Evolutionary conservation across 495 filamentous ascomycete genomes (phyloP).

Genomic region (Glutinoglossum americanum): DNA sequence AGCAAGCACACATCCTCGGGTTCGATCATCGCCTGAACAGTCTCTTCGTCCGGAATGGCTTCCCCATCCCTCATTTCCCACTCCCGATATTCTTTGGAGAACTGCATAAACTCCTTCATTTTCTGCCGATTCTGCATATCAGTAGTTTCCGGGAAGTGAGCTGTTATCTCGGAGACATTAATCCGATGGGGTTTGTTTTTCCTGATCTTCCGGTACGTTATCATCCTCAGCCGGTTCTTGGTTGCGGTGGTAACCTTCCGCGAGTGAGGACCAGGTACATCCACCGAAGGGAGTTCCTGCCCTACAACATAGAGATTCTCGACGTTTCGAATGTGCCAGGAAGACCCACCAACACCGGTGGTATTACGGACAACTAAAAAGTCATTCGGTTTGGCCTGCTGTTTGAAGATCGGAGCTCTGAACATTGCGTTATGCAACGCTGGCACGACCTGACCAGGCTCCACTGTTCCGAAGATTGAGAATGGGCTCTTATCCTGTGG

Average conservation of each 20-base stretch:
- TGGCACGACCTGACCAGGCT: slow-evolving; percentile 70
- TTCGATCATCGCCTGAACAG: slow-evolving; percentile 66
- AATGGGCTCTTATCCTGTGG: slow-evolving; percentile 92
- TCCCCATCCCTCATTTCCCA: slow-evolving; percentile 62
- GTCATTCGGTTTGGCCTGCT: slow-evolving; percentile 54
- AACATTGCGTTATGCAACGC: slow-evolving; percentile 91
- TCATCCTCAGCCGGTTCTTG: slow-evolving; percentile 90
- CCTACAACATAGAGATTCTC: slow-evolving; percentile 79
- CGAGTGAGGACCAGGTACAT: slow-evolving; percentile 82
- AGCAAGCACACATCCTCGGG: slow-evolving; percentile 88
- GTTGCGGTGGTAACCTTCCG: slow-evolving; percentile 83
- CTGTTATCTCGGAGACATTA: slow-evolving; percentile 56
- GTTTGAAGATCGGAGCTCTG: slow-evolving; percentile 78
- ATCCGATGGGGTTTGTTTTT: slow-evolving; percentile 47
- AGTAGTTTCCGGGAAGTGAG: slow-evolving; percentile 69
- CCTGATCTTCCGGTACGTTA: slow-evolving; percentile 66
- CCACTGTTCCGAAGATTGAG: slow-evolving; percentile 79
- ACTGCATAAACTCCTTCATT: slow-evolving; percentile 84
- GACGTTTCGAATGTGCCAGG: slow-evolving; percentile 66
- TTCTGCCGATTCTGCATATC: slow-evolving; percentile 93
- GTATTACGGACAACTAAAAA: slow-evolving; percentile 69
- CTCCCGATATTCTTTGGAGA: slow-evolving; percentile 60
- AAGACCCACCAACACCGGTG: slow-evolving; percentile 48
- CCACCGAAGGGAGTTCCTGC: slow-evolving; percentile 74
- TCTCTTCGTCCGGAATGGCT: slow-evolving; percentile 48